Evolutionary conservation across 495 filamentous ascomycete species (phyloP), one percentile per base, ranked within the genome.

Genomic region (Penicillium odoratum): DNA sequence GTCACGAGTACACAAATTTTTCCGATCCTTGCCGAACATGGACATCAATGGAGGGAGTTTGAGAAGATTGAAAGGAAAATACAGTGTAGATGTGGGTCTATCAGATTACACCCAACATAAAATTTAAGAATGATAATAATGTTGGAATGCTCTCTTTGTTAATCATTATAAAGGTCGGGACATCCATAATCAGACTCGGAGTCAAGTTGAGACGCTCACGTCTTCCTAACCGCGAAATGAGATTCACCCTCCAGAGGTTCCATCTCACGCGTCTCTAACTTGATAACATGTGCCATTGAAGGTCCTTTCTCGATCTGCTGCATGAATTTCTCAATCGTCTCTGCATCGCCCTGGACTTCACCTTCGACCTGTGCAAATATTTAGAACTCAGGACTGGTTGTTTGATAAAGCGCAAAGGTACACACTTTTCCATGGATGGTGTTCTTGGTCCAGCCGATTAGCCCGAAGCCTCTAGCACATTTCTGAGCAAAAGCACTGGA

Each of bases 381-480:
- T 40, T 13, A 40, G 38, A 7, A n/a, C 13, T 4, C n/a, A 40
- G 21, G 21, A 21, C 21, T 21, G 21, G 21, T 21, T 1, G 21
- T 21, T 21, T 40, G 15, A 33, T 38, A 33, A 7, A 60, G 15
- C 13, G 53, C 49, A 34, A 33, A 43, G 50, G 10, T 13, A 49
- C 62, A 16, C 13, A 89, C 91, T 70, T 87, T 85, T 48, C 88
- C 88, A 56, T 88, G 85, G 7, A 80, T 73, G 0, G 85, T 88
- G 67, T 97, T 97, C 38, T 83, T 78, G 16, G 93, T 89, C 79
- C 83, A 93, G 45, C 93, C 93, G 1, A 87, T 93, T 7, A 97
- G 62, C 3, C 75, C 78, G 60, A 88, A 77, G 31, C 79, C 77
- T 3, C 69, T 71, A 3, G 92, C 93, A 57, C 85, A 83, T 60